These are phyloP conservation scores for Calendula officinalis DNA, from an alignment of 129 eudicot species.

Conservation along the genomic window DNA sequence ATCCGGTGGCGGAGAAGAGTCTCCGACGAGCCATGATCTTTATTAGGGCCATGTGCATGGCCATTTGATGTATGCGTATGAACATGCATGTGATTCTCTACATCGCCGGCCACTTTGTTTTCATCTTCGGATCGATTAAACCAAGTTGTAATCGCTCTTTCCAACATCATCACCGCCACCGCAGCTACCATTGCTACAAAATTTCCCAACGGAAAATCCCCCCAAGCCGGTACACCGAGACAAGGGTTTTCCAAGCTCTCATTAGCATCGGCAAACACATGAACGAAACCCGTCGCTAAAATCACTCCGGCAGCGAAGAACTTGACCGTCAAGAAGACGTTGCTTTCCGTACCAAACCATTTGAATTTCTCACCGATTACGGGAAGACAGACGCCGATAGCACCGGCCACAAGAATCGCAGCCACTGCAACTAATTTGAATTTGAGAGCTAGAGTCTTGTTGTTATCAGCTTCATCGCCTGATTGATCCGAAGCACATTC, in stretches of 20 bases:
- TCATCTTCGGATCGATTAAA: constrained; percentile 15
- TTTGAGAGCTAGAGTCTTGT: constrained; percentile 23
- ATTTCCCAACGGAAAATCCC: constrained; percentile 40
- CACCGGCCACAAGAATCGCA: constrained; percentile 38
- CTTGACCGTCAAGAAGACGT: constrained; percentile 28
- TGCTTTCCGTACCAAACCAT: constrained; percentile 31
- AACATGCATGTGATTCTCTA: constrained; percentile 23
- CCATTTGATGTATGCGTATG: constrained; percentile 32
- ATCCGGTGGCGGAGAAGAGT: constrained; percentile 20
- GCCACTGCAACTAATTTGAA: constrained; percentile 37
- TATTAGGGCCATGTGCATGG: constrained; percentile 28
- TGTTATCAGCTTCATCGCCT: not conserved
- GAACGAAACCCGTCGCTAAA: constrained; percentile 57
- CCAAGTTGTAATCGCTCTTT: constrained; percentile 23
- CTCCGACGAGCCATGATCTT: constrained; percentile 6
- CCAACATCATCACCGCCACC: constrained; percentile 44
- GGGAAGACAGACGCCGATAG: constrained; percentile 42
- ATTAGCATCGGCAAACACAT: constrained; percentile 55
- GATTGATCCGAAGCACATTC: constrained; percentile 32
- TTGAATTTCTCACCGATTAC: constrained; percentile 28
- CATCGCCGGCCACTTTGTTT: constrained; percentile 10
- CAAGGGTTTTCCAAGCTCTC: constrained; percentile 45
- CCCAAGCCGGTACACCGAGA: constrained; percentile 38
- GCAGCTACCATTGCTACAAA: constrained; percentile 47
- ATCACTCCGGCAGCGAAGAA: constrained; percentile 58